phyloP scores from a whole-genome alignment of 805 yeast genomes.

The Candida pseudoglaebosa region DNA sequence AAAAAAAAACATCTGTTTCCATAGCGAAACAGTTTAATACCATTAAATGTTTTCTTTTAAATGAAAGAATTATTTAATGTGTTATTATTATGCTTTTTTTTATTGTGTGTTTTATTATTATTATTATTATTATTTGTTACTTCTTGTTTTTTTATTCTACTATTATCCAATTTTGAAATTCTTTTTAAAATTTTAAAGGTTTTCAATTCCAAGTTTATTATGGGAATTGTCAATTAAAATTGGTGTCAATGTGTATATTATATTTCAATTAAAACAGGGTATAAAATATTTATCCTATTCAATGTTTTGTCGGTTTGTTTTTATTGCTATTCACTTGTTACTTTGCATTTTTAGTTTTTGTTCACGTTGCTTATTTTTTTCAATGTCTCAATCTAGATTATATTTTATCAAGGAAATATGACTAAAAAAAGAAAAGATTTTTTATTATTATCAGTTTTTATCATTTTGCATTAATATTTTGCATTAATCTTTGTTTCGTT shows the following conservation, averaged over 20 bases:
- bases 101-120: too few species aligned
- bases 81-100: too few species aligned
- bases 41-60: too few species aligned
- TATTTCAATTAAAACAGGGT: neutral
- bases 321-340: conserved; percentile 10
- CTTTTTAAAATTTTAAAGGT: too few species aligned
- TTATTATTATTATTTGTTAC: too few species aligned
- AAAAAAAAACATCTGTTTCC: too few species aligned
- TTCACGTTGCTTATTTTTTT: conserved; percentile 13
- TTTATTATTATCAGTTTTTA: conserved; percentile 12
- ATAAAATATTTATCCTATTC: conserved; percentile 10
- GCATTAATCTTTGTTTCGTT: conserved; percentile 9
- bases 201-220: too few species aligned
- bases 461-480: conserved; percentile 7
- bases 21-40: too few species aligned
- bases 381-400: conserved; percentile 22
- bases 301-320: conserved; percentile 15
- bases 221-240: neutral
- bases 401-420: conserved; percentile 16
- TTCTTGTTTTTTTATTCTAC: too few species aligned
- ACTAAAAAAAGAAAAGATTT: conserved; percentile 17
- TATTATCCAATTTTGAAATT: too few species aligned
- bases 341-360: conserved; percentile 12
- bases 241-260: neutral
- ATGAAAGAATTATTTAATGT: too few species aligned